Conservation (phyloP, 495 filamentous ascomycete genomes). For the Collariella sp. region DNA sequence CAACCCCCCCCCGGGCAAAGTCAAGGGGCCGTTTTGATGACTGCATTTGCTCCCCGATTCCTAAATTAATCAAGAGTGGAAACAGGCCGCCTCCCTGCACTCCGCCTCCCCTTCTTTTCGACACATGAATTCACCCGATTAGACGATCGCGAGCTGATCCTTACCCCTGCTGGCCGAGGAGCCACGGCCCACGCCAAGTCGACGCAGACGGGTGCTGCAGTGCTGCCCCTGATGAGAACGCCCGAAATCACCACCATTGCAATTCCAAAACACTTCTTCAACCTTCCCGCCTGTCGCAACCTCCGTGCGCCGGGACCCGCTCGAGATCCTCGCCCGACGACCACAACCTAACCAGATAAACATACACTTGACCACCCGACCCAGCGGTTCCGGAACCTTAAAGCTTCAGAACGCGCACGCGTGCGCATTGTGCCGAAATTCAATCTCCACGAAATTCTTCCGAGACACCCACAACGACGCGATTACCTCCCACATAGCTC, state of each 20-base stretch:
- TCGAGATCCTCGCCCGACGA: too few species aligned
- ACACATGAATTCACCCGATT: neutral
- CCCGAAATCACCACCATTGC: slow-evolving; percentile 1
- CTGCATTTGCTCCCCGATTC: neutral
- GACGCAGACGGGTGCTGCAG: neutral
- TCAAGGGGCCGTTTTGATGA: neutral
- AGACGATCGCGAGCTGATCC: neutral
- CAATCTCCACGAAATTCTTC: neutral
- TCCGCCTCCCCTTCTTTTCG: neutral
- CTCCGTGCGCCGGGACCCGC: neutral
- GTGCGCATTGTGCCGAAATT: neutral
- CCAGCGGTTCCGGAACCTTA: neutral
- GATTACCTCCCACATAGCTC: neutral
- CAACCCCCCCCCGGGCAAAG: neutral
- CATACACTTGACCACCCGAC: too few species aligned
- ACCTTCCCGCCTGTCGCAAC: neutral
- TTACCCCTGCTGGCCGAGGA: neutral
- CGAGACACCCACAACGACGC: neutral
- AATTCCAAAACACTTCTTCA: neutral
- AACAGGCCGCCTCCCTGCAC: neutral
- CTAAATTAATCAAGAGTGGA: neutral
- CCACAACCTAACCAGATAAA: too few species aligned
- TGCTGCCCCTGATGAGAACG: slow-evolving; percentile 1
- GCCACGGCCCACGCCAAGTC: neutral
- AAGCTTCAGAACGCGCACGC: neutral